A percentile compares a stretch with the other conserved stretches of the same genome.
These are phyloP conservation scores for Fusarium pininemorale DNA, from an alignment of 2,329 filamentous ascomycete genomes.

Conservation along the genomic window DNA sequence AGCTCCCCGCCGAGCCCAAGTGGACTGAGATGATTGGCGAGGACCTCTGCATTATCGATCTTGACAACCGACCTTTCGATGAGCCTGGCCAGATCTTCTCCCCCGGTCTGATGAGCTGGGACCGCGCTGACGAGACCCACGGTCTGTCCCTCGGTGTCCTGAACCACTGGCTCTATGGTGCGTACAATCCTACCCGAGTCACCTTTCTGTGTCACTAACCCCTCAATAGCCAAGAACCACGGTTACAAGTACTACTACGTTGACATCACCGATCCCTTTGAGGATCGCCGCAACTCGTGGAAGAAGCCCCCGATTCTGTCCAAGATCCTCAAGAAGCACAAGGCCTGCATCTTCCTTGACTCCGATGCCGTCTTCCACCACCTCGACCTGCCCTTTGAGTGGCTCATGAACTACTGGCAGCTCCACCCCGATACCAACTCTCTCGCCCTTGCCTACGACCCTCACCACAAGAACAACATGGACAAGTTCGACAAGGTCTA, in stretches of 20 bases:
- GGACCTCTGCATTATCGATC: slow-evolving; percentile 56
- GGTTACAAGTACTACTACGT: slow-evolving; percentile 60
- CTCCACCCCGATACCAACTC: slow-evolving; percentile 52
- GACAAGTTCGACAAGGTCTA: slow-evolving; percentile 53
- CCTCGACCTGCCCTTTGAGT: slow-evolving; percentile 56
- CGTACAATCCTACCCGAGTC: not conserved
- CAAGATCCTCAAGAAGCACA: slow-evolving; percentile 54
- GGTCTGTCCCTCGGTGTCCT: slow-evolving; percentile 53
- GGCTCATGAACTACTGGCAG: slow-evolving; percentile 59
- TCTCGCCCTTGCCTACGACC: slow-evolving; percentile 54
- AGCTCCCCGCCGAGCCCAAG: slow-evolving; percentile 41
- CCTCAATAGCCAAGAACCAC: slow-evolving; percentile 52
- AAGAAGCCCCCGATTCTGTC: slow-evolving; percentile 55
- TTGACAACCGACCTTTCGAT: slow-evolving; percentile 54
- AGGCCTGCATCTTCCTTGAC: slow-evolving; percentile 56
- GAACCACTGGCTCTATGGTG: slow-evolving; percentile 57
- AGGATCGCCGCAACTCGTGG: slow-evolving; percentile 57
- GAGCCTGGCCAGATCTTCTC: slow-evolving; percentile 50
- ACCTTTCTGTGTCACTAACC: slow-evolving; percentile 27
- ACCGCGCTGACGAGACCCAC: slow-evolving; percentile 45
- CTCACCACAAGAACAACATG: slow-evolving; percentile 49
- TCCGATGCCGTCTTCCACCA: slow-evolving; percentile 56
- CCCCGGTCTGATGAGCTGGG: slow-evolving; percentile 49
- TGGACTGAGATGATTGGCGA: slow-evolving; percentile 49
- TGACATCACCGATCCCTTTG: slow-evolving; percentile 47